Evolutionary conservation across 306 rosid species (phyloP).

Genomic region (Glycine tomentella): DNA sequence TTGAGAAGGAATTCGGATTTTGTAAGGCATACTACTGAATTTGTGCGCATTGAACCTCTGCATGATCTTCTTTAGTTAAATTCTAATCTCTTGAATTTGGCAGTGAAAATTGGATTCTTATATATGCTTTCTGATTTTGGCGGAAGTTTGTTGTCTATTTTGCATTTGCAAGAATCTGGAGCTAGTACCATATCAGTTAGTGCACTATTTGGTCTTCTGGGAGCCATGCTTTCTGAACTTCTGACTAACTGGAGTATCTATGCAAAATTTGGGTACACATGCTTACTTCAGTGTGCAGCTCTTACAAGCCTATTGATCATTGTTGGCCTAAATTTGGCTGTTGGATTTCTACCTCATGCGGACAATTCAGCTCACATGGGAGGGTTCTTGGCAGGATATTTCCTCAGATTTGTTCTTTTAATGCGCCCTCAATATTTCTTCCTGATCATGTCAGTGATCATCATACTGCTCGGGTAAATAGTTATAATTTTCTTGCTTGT

Average conservation of each 20-base stretch:
- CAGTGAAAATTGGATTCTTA: constrained; percentile 76
- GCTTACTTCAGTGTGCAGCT: constrained; percentile 70
- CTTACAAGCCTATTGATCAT: constrained; percentile 59
- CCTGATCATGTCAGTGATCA: no score
- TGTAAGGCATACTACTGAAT: constrained; percentile 54
- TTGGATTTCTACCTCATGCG: constrained; percentile 86
- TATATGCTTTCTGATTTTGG: constrained; percentile 79
- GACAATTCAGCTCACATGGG: constrained; percentile 96
- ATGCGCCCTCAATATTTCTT: constrained; percentile 81
- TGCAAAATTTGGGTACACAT: constrained; percentile 49
- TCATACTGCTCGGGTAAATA: constrained; percentile 68
- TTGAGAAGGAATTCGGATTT: constrained; percentile 90
- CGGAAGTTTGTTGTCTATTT: constrained; percentile 72
- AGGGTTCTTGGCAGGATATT: constrained; percentile 79
- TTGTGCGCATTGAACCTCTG: neutral
- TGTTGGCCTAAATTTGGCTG: constrained; percentile 72
- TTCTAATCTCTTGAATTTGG: constrained; percentile 48
- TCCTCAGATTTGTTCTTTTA: constrained; percentile 77
- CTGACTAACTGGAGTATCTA: constrained; percentile 89
- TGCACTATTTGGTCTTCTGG: constrained; percentile 90
- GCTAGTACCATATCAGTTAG: constrained; percentile 69
- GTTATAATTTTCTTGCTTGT: neutral
- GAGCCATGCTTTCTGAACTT: constrained; percentile 97
- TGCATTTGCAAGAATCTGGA: constrained; percentile 36
- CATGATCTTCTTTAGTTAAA: neutral